Percentiles rank a stretch among this genome's conserved stretches.
Conservation (phyloP, 345 rosid genomes). For the Capsella bursapastoris region DNA sequence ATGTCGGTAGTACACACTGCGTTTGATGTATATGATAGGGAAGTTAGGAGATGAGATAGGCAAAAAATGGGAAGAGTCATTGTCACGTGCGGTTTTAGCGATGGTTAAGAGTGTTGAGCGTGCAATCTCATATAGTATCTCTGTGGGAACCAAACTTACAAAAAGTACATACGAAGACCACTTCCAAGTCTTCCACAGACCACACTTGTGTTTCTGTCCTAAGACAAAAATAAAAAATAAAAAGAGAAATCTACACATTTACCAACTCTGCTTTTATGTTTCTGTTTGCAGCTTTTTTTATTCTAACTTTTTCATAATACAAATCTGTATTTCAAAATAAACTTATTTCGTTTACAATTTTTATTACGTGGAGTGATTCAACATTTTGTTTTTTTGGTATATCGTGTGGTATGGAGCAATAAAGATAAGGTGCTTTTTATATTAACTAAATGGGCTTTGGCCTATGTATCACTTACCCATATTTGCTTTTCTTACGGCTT, state of each 20-base stretch:
- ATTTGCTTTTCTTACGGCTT: neutral
- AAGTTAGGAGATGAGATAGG: conserved; percentile 28
- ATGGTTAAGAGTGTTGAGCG: conserved; percentile 34
- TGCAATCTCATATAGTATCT: neutral
- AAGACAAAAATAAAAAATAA: neutral
- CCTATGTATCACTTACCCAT: neutral
- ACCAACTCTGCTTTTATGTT: neutral
- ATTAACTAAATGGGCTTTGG: neutral
- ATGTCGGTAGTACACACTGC: conserved; percentile 12
- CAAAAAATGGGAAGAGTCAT: conserved; percentile 25
- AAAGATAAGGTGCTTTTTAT: neutral
- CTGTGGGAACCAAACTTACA: conserved; percentile 30
- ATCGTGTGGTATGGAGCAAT: neutral
- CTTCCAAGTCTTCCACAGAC: conserved; percentile 26
- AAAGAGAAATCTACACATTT: neutral
- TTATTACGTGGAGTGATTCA: neutral
- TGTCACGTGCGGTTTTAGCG: conserved; percentile 37
- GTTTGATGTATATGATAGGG: conserved; percentile 17
- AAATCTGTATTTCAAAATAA: neutral
- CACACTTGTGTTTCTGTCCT: conserved; percentile 6
- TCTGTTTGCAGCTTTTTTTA: neutral
- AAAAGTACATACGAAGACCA: conserved; percentile 36
- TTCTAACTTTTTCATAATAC: neutral
- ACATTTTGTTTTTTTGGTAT: neutral
- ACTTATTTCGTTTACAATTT: neutral